phyloP scores from a whole-genome alignment of 495 filamentous ascomycete genomes.

The Penicillium roqueforti region DNA sequence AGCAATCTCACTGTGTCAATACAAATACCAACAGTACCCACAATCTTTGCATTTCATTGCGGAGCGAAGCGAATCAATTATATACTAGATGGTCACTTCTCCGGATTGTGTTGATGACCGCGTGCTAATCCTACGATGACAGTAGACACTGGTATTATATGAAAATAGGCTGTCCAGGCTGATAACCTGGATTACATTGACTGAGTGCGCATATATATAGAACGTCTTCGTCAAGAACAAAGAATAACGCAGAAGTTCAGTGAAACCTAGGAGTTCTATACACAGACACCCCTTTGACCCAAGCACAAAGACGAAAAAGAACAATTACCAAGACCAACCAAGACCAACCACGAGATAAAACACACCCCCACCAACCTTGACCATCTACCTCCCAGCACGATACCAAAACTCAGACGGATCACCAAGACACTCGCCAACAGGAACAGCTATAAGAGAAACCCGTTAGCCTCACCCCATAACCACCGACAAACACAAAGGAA shows the following conservation, averaged over 20 bases:
- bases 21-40: too few relatives aligned
- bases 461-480: slow-evolving; percentile 8
- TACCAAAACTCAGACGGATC: slow-evolving; percentile 68
- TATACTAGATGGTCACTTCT: too few relatives aligned
- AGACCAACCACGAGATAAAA: background rate
- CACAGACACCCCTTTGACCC: background rate
- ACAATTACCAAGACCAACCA: background rate
- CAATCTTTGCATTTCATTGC: too few relatives aligned
- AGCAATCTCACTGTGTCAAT: too few relatives aligned
- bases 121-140: too few relatives aligned
- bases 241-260: background rate
- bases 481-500: background rate
- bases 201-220: background rate
- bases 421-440: slow-evolving; percentile 70
- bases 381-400: slow-evolving; percentile 15
- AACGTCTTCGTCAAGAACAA: background rate
- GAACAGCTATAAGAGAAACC: slow-evolving; percentile 49
- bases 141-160: too few relatives aligned
- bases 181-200: background rate
- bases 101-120: too few relatives aligned
- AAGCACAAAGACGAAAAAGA: background rate
- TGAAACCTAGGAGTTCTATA: background rate
- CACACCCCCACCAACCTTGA: background rate
- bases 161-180: too few relatives aligned
- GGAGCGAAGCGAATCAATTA: too few relatives aligned